A percentile compares a stretch with the other conserved stretches of the same genome.
These are phyloP conservation scores for Penicillium sp. DNA, from an alignment of 2,329 filamentous ascomycete genomes.

Conservation along the genomic window DNA sequence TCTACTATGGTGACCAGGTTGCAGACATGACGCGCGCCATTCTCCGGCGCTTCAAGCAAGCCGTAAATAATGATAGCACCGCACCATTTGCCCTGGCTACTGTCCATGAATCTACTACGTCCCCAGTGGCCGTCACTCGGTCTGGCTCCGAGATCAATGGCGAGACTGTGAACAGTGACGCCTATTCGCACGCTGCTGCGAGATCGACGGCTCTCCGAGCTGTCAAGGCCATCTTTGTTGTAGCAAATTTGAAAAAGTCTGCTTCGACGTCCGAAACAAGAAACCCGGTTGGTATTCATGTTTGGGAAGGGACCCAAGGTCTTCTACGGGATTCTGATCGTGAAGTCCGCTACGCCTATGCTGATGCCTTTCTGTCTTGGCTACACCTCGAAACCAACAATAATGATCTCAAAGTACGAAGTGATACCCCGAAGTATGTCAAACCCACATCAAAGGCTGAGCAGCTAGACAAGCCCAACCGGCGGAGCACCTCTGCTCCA, in stretches of 20 bases:
- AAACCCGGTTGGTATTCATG: constrained; percentile 73
- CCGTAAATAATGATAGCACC: constrained; percentile 45
- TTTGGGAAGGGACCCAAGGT: constrained; percentile 98
- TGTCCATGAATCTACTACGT: constrained; percentile 21
- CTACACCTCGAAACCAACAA: constrained; percentile 74
- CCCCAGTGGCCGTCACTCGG: constrained; percentile 22
- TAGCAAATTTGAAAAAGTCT: constrained; percentile 71
- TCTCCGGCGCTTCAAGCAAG: constrained; percentile 73
- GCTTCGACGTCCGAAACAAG: constrained; percentile 65
- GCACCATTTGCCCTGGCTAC: constrained; percentile 40
- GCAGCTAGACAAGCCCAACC: constrained; percentile 45
- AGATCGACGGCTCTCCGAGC: constrained; percentile 69
- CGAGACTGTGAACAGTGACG: constrained; percentile 56
- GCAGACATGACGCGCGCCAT: constrained; percentile 89
- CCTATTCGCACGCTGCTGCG: constrained; percentile 63
- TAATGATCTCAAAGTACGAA: constrained; percentile 64
- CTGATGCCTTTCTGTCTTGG: constrained; percentile 82
- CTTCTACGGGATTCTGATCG: constrained; percentile 77
- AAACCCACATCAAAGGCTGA: constrained; percentile 44
- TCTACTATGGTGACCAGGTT: constrained; percentile 96
- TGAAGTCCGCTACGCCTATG: constrained; percentile 79
- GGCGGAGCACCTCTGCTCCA: constrained; percentile 69
- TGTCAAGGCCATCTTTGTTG: constrained; percentile 77
- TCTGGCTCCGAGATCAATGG: constrained; percentile 17
- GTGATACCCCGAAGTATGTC: constrained; percentile 52